A percentile compares a stretch with the other conserved stretches of the same genome.
Evolutionary conservation across 1,284 basidiomycete genomes (phyloP).

Genomic region (Ganoderma lucidum): DNA sequence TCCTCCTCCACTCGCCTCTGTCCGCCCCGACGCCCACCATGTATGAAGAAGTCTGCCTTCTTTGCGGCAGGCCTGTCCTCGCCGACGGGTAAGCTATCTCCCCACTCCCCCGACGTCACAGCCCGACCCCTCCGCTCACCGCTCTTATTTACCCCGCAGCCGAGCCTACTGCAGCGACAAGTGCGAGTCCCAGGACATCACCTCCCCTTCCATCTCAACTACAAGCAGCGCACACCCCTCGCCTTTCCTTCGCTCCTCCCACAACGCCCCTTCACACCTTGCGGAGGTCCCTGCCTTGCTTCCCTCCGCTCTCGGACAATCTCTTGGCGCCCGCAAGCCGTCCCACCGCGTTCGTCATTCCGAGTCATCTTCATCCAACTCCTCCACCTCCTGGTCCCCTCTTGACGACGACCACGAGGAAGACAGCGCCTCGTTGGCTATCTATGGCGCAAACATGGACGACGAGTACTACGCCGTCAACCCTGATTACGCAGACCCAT

Average conservation of each 20-base stretch:
- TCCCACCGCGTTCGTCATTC: conserved; percentile 54
- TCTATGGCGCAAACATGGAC: conserved; percentile 49
- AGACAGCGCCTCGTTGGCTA: conserved; percentile 42
- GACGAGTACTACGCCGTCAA: conserved; percentile 44
- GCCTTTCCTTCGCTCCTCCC: conserved; percentile 61
- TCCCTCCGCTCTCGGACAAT: conserved; percentile 60
- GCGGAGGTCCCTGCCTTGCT: conserved; percentile 64
- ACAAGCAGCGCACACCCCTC: conserved; percentile 75
- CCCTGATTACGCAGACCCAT: conserved; percentile 42
- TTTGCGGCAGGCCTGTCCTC: conserved; percentile 67
- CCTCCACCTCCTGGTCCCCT: conserved; percentile 69
- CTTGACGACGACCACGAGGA: conserved; percentile 67
- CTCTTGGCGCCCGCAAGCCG: conserved; percentile 26
- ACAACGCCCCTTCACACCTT: conserved; percentile 43
- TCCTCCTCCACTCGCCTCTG: conserved; percentile 10
- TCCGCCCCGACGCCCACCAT: conserved; percentile 45
- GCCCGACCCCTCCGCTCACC: conserved; percentile 31
- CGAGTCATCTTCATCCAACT: conserved; percentile 61
- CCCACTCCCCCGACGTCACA: conserved; percentile 18
- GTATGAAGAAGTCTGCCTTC: conserved; percentile 80
- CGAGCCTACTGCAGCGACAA: conserved; percentile 78
- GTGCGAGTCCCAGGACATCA: conserved; percentile 69
- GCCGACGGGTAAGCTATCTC: conserved; percentile 63
- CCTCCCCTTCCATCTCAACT: conserved; percentile 71
- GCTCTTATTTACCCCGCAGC: conserved; percentile 47